Base-by-base conservation (phyloP, 2,329 filamentous ascomycete genomes). In the Epichloe coenophiala region DNA sequence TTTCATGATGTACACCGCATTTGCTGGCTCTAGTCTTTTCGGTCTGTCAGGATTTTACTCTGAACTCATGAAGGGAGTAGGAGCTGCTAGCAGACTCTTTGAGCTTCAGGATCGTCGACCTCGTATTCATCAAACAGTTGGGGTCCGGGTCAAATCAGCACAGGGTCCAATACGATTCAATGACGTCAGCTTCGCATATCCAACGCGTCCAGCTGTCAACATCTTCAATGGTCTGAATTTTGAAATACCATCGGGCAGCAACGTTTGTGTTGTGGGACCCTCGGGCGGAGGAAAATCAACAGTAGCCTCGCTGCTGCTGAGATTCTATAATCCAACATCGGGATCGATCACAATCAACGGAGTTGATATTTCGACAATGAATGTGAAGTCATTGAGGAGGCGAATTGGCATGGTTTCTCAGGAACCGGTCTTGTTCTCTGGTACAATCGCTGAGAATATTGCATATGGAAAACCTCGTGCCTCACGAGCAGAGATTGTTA, bases 1-100 rank as follows among this genome's bases (percentile, higher is more conserved):
- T 0, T 98, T 98, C 68, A 78, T 98, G 71, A 97, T 98, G 91
- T 98, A 97, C 67, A 95, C 90, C 3, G 91, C 88, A 3, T 97
- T 83, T 65, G 80, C 81, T 6, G 81, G 81, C 3, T 93, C 87
- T 46, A 95, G 88, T 67, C 78, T 98, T 56, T 95, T 97, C 59
- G 93, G 93, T 4, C 74, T 98, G 2, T 95, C 89, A 4, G 88
- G 87, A 51, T 98, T 98, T 70, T 98, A 96, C 68, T 95, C 90
- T 0, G 93, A 98, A 65, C 76, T 98, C 54, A 98, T 98, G 93
- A 98, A 98, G 68, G 94, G 94, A 41, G 91, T 95, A 4, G 93
- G 94, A 60, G 93, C 93, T 41, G 93, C 93, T n/a, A 95, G 86
- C 61, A 85, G 93, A 53, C 75, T 98, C 1, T 98, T 98, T 61